Conservation (phyloP, 108 stramenopile genomes). For the Cyclotella cryptica region DNA sequence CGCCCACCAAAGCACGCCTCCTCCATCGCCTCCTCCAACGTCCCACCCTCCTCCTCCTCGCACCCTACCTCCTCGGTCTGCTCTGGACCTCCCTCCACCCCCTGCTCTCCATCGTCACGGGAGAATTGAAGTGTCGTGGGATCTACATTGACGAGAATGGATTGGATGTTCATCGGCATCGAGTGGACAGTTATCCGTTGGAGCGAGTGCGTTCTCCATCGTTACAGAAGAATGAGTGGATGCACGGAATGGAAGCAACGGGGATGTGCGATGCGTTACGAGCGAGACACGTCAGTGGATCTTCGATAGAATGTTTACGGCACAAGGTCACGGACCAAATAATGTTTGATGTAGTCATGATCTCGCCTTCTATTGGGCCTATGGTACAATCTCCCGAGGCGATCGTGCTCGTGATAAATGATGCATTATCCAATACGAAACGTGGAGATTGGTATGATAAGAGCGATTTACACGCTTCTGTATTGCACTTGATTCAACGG, state of each 20-base stretch:
- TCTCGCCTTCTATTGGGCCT: slow-evolving; percentile 54
- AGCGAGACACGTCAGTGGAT: background rate
- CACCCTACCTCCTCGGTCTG: slow-evolving; percentile 77
- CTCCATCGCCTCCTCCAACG: slow-evolving; percentile 9
- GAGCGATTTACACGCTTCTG: slow-evolving; percentile 57
- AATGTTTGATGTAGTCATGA: slow-evolving; percentile 62
- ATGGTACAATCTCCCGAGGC: slow-evolving; percentile 69
- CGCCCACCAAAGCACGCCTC: background rate
- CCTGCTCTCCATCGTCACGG: slow-evolving; percentile 72
- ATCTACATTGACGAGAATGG: slow-evolving; percentile 85
- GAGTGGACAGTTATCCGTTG: slow-evolving; percentile 41
- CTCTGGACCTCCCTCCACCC: slow-evolving; percentile 78
- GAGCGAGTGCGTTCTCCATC: too few species aligned
- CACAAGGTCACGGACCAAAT: slow-evolving; percentile 29
- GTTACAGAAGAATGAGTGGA: too few species aligned
- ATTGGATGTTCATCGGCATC: slow-evolving; percentile 62
- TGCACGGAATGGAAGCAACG: too few species aligned
- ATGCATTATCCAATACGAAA: slow-evolving; percentile 61
- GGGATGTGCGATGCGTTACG: slow-evolving; percentile 41
- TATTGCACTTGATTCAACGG: slow-evolving; percentile 60
- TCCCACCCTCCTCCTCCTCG: slow-evolving; percentile 35
- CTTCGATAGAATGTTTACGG: slow-evolving; percentile 41
- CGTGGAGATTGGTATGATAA: slow-evolving; percentile 61
- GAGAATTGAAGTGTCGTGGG: slow-evolving; percentile 82
- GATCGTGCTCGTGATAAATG: slow-evolving; percentile 72